Evolutionary conservation across 2,329 filamentous ascomycete genomes (phyloP), one percentile per base, ranked within the genome.

Genomic region (Pleoardoris graminearum): DNA sequence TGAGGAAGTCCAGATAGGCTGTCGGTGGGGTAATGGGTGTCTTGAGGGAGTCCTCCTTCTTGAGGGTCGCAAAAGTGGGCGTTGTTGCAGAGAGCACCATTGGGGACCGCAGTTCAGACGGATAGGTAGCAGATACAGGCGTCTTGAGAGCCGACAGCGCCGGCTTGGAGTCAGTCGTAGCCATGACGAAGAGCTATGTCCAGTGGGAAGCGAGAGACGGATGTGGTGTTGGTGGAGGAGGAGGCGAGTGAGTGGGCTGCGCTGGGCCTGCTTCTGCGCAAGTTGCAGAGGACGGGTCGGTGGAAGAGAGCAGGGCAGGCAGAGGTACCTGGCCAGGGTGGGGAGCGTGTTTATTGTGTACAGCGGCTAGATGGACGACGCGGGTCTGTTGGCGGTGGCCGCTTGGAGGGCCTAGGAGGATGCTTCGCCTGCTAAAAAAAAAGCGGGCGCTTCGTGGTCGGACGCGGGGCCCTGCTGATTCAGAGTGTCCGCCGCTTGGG

Each of bases 1-100:
- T 93, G 58, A 97, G 85, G 70, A 97, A 97, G 68, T 97, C 91
- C 61, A 90, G 88, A 71, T 97, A 97, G 52, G 93, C 92, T 19
- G 84, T 80, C 3, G 93, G 93, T 47, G 93, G 93, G 46, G 89
- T 95, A 72, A 97, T 96, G 43, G 92, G 92, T 4, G 92, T 97
- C 76, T 86, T 88, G 52, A 85, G 75, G 38, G 80, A 75, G 53
- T 86, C 82, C 62, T 88, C 82, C 49, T 77, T 77, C 74, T 92
- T 93, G 79, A 92, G 83, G 63, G 56, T 65, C 54, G 65, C 62
- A 17, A 84, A 79, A 41, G 80, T 80, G 45, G 77, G 78, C 32
- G 69, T 71, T n/a, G 67, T 62, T 33, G 68, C 66, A 17, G 69
- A 72, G 50, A 66, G 60, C 43, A 85, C 85, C 67, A 89, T 80